Conservation (phyloP, 2,329 filamentous ascomycete genomes). For the Proliferodiscus dingleyae region DNA sequence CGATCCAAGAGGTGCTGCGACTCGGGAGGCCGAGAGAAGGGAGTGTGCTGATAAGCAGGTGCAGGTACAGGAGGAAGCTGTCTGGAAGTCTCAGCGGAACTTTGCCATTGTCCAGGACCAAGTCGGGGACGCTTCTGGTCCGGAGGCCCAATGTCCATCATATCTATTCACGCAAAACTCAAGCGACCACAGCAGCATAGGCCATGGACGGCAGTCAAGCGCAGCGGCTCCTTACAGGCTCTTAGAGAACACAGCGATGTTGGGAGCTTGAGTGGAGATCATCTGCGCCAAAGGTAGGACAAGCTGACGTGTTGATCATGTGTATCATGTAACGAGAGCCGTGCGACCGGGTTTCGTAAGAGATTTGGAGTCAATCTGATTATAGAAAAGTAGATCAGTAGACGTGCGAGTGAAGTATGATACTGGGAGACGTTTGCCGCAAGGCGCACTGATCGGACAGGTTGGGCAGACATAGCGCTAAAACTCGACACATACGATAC, state of each 20-base stretch:
- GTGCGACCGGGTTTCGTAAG: slow-evolving; percentile 15
- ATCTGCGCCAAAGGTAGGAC: slow-evolving; percentile 27
- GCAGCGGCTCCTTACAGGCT: slow-evolving; percentile 32
- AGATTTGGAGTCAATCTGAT: slow-evolving; percentile 3
- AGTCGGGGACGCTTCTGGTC: slow-evolving; percentile 57
- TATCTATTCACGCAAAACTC: slow-evolving; percentile 36
- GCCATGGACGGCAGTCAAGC: slow-evolving; percentile 34
- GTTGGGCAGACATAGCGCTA: slow-evolving; percentile 4
- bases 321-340: slow-evolving; percentile 21
- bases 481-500: slow-evolving; percentile 1
- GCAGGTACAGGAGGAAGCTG: slow-evolving; percentile 33
- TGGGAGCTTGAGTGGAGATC: slow-evolving; percentile 23
- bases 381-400: slow-evolving; percentile 16
- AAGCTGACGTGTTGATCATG: slow-evolving; percentile 26
- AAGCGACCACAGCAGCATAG: slow-evolving; percentile 30
- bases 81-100: slow-evolving; percentile 41
- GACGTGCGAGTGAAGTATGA: slow-evolving; percentile 6
- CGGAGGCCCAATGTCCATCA: slow-evolving; percentile 56
- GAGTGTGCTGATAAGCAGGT: slow-evolving; percentile 24
- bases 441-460: neutral
- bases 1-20: slow-evolving; percentile 44
- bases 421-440: slow-evolving; percentile 1
- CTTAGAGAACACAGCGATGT: slow-evolving; percentile 24
- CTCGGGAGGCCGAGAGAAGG: slow-evolving; percentile 28
- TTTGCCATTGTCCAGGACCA: slow-evolving; percentile 38